Conservation (phyloP, 192 early-diverging fungal genomes). For the Backusella tarrabulga region DNA sequence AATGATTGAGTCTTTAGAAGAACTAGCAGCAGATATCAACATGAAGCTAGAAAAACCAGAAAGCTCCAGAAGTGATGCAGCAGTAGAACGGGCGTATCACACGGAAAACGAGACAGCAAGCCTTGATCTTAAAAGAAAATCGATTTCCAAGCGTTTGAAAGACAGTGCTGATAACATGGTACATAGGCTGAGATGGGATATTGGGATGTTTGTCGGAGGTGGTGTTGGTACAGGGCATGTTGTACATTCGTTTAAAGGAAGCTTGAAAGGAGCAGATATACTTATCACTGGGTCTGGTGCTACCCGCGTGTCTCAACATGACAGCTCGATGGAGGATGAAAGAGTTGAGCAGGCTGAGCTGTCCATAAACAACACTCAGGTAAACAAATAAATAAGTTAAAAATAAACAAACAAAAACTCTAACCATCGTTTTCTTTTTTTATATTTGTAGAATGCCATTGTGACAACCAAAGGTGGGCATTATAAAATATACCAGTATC, state of each 20-base stretch:
- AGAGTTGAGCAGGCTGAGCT: neutral
- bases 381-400: neutral
- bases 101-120: neutral
- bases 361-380: neutral
- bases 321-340: neutral
- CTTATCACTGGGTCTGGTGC: slow-evolving; percentile 21
- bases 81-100: neutral
- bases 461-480: neutral
- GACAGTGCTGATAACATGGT: slow-evolving; percentile 6
- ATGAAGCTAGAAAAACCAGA: slow-evolving; percentile 12
- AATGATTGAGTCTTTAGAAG: slow-evolving; percentile 22
- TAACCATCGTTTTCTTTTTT: neutral
- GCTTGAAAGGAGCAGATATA: slow-evolving; percentile 8
- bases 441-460: neutral
- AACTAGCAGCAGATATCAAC: slow-evolving; percentile 14
- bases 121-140: neutral
- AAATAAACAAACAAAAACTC: neutral
- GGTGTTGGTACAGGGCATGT: slow-evolving; percentile 30
- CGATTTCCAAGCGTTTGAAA: slow-evolving; percentile 8
- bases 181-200: slow-evolving; percentile 22
- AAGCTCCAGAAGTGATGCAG: neutral
- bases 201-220: slow-evolving; percentile 26
- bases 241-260: slow-evolving; percentile 14
- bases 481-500: slow-evolving; percentile 11
- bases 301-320: neutral